Evolutionary conservation across 192 early-diverging fungal genomes (phyloP).

Genomic region (Coemansia sp.): DNA sequence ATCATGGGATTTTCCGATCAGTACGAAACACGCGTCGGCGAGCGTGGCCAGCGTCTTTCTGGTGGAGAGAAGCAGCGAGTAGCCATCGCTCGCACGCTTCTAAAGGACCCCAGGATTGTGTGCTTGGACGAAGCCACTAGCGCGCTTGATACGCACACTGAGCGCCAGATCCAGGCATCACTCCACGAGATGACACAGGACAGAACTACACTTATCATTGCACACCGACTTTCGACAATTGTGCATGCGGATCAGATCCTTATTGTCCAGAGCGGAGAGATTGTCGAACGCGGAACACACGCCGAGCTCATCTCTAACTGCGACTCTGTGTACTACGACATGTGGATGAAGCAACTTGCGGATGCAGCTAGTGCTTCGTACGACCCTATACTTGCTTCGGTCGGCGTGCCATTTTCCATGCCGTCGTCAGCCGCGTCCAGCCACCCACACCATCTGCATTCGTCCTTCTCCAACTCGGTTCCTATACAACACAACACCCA

Average conservation of each 20-base stretch:
- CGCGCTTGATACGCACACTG: constrained; percentile 82
- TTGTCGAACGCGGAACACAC: constrained; percentile 85
- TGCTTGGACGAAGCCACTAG: constrained; percentile 94
- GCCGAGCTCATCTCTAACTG: constrained; percentile 64
- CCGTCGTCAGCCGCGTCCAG: constrained; percentile 16
- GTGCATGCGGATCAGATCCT: constrained; percentile 83
- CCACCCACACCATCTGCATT: neutral
- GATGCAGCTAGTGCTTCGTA: constrained; percentile 55
- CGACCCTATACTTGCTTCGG: constrained; percentile 31
- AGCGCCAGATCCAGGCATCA: constrained; percentile 86
- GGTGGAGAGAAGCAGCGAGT: constrained; percentile 95
- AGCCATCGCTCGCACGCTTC: constrained; percentile 87
- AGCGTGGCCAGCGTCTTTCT: constrained; percentile 83
- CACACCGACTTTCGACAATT: constrained; percentile 84
- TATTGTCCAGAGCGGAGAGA: constrained; percentile 76
- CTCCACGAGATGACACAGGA: constrained; percentile 72
- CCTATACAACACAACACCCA: constrained; percentile 2
- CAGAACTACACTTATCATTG: constrained; percentile 86
- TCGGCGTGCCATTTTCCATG: constrained; percentile 21
- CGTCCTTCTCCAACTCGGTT: constrained; percentile 4
- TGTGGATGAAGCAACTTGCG: constrained; percentile 89
- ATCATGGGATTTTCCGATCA: constrained; percentile 74
- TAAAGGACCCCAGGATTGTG: constrained; percentile 87
- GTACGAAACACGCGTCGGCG: constrained; percentile 87
- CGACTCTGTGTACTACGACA: constrained; percentile 72